Evolutionary conservation across 441 rosid species (phyloP).

Genomic region (Geranium incanum): DNA sequence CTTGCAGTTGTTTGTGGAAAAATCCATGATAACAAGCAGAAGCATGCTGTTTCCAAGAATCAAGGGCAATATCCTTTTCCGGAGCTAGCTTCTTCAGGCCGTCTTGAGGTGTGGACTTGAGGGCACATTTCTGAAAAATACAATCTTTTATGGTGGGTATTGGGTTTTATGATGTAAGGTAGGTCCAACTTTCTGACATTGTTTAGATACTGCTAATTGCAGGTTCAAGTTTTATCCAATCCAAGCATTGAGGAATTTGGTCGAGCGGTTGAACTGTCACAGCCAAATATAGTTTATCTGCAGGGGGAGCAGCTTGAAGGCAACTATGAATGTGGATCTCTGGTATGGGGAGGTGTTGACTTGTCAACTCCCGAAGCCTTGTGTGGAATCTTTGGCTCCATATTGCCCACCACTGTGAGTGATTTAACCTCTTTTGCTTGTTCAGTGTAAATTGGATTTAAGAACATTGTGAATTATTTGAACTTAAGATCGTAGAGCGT

Average conservation of each 20-base stretch:
- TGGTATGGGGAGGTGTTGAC: conserved; percentile 56
- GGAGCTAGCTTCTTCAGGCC: conserved; percentile 74
- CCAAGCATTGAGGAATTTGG: conserved; percentile 66
- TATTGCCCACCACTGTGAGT: conserved; percentile 79
- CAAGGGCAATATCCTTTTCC: conserved; percentile 64
- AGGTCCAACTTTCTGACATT: not conserved
- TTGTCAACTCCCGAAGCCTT: conserved; percentile 61
- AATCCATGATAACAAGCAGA: conserved; percentile 39
- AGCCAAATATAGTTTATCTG: conserved; percentile 69
- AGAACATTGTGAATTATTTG: not conserved
- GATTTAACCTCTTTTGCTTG: conserved; percentile 16
- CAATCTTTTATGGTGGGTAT: not conserved
- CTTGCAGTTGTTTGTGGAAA: conserved; percentile 62
- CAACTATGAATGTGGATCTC: conserved; percentile 62
- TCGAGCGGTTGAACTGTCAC: conserved; percentile 46
- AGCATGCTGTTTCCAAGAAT: conserved; percentile 37
- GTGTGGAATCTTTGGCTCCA: conserved; percentile 59
- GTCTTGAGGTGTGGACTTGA: conserved; percentile 63
- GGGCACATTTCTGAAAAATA: not conserved
- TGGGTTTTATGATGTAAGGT: not conserved
- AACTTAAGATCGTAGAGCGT: not conserved
- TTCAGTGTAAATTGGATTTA: not conserved
- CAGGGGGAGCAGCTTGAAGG: conserved; percentile 64
- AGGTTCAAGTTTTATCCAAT: conserved; percentile 73
- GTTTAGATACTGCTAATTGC: conserved; percentile 20